Percentiles rank a stretch among this genome's conserved stretches.
Conservation (phyloP, 1,284 basidiomycete genomes). For the Farysia itapuensis region DNA sequence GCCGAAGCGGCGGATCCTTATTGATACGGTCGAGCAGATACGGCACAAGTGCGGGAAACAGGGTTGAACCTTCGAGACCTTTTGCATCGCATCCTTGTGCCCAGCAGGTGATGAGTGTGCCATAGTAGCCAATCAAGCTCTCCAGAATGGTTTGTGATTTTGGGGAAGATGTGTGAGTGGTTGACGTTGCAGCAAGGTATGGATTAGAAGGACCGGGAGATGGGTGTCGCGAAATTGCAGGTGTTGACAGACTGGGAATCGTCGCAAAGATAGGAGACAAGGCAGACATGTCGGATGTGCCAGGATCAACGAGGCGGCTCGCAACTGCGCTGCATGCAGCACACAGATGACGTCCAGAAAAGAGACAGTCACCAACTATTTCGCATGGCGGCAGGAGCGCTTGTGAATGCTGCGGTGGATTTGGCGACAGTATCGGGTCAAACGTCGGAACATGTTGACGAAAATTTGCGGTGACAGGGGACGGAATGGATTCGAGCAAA, state of each 20-base stretch:
- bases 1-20: conserved; percentile 11
- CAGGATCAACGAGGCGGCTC: conserved; percentile 26
- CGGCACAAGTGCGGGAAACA: conserved; percentile 21
- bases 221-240: conserved; percentile 11
- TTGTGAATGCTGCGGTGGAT: too few relatives aligned
- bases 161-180: too few relatives aligned
- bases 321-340: conserved; percentile 24
- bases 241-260: conserved; percentile 25
- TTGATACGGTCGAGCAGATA: conserved; percentile 23
- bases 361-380: conserved; percentile 33
- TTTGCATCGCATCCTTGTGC: conserved; percentile 24
- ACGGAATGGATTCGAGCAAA: too few relatives aligned
- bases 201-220: conserved; percentile 6
- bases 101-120: conserved; percentile 34
- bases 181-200: too few relatives aligned
- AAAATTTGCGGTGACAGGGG: too few relatives aligned
- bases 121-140: conserved; percentile 30
- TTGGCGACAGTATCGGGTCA: too few relatives aligned
- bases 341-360: conserved; percentile 20
- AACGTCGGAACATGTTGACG: neutral
- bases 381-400: conserved; percentile 8
- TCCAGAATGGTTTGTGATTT: conserved; percentile 21
- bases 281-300: conserved; percentile 8
- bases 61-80: conserved; percentile 18
- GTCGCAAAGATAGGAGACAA: conserved; percentile 14